These are phyloP conservation scores for Royoungia palumana DNA, from an alignment of 768 basidiomycete genomes.

Conservation along the genomic window DNA sequence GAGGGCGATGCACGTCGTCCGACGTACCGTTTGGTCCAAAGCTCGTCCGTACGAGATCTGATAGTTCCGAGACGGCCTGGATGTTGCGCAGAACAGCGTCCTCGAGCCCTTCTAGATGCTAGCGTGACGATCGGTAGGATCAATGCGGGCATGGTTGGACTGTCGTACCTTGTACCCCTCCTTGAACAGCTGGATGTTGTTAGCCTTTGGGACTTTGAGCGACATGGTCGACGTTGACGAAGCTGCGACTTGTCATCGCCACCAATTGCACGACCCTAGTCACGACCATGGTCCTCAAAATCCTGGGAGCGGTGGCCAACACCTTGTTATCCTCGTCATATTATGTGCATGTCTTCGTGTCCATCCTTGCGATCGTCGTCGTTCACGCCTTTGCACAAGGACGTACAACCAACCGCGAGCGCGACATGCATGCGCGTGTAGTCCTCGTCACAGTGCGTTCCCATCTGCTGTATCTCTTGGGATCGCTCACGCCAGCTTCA, in stretches of 20 bases:
- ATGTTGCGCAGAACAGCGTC: constrained; percentile 98
- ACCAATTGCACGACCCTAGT: constrained; percentile 13
- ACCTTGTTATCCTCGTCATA: constrained; percentile 55
- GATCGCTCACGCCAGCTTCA: constrained; percentile 30
- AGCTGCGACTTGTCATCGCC: constrained; percentile 7
- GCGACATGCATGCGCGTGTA: constrained; percentile 69
- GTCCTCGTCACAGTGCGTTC: constrained; percentile 66
- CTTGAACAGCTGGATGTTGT: constrained; percentile 91
- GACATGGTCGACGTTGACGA: constrained; percentile 55
- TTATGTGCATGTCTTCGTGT: constrained; percentile 49
- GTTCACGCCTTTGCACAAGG: constrained; percentile 66
- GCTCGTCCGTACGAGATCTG: constrained; percentile 92
- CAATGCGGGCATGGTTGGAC: no score
- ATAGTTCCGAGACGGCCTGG: constrained; percentile 91
- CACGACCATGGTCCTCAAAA: constrained; percentile 50
- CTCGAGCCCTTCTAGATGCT: constrained; percentile 87
- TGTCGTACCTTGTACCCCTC: constrained; percentile 87
- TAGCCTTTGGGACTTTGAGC: constrained; percentile 89
- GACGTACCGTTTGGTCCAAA: constrained; percentile 91
- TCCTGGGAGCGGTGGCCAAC: constrained; percentile 38
- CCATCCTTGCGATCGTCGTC: constrained; percentile 42
- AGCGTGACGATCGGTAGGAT: constrained; percentile 13
- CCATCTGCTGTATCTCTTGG: no score
- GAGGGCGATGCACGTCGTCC: neutral
- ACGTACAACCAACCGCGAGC: constrained; percentile 63